Percentiles rank a stretch among this genome's conserved stretches.
phyloP scores from a whole-genome alignment of 2,329 filamentous ascomycete species.

The Paraphaeosphaeria minitans region DNA sequence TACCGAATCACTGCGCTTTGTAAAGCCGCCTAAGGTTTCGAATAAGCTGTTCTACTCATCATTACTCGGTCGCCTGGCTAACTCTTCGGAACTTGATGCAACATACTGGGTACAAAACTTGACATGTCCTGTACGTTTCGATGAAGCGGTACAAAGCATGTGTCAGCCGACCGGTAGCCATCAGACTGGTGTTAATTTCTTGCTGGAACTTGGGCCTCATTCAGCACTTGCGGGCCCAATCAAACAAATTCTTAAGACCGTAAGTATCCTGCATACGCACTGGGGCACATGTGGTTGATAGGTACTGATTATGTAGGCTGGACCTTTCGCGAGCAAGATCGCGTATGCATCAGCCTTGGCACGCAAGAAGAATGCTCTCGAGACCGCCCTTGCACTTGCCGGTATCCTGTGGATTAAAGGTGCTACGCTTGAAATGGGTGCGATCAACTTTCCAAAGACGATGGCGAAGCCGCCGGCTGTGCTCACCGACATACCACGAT shows the following conservation, averaged over 20 bases:
- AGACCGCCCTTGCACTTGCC: conserved; percentile 25
- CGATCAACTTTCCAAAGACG: conserved; percentile 31
- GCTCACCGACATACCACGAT: conserved; percentile 35
- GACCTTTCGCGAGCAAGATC: conserved; percentile 23
- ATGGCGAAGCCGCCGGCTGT: conserved; percentile 24
- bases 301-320: conserved; percentile 3
- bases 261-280: not conserved
- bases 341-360: conserved; percentile 28
- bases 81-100: conserved; percentile 18
- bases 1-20: conserved; percentile 28
- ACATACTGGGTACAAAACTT: conserved; percentile 36
- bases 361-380: conserved; percentile 30
- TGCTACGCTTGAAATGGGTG: conserved; percentile 23
- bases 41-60: conserved; percentile 25
- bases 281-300: not conserved
- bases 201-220: conserved; percentile 34
- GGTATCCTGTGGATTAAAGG: conserved; percentile 19
- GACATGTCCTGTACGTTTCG: conserved; percentile 24
- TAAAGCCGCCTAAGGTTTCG: conserved; percentile 23
- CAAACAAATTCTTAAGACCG: conserved; percentile 26
- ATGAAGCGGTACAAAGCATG: conserved; percentile 21
- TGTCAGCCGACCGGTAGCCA: conserved; percentile 18
- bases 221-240: conserved; percentile 31
- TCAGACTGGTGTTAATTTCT: conserved; percentile 22
- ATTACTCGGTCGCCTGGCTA: conserved; percentile 19